These are phyloP conservation scores for Mycena vulgaris DNA, from an alignment of 768 basidiomycete species.

Conservation along the genomic window DNA sequence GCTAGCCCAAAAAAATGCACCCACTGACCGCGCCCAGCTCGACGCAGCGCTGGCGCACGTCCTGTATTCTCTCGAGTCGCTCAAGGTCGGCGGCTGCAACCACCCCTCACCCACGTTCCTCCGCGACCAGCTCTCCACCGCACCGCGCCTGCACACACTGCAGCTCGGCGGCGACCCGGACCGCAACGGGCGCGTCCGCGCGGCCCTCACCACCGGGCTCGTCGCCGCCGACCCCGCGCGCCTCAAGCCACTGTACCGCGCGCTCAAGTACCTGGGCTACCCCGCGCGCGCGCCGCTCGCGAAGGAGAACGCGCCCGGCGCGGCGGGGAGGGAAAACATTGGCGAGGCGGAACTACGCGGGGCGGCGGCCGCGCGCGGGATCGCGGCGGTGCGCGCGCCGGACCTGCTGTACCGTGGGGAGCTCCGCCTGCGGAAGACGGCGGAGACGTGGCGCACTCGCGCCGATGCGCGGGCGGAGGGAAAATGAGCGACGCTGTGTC, in stretches of 20 bases:
- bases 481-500: neutral
- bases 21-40: neutral
- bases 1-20: too few species aligned
- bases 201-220: neutral
- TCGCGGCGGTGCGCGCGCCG: neutral
- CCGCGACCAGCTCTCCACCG: constrained; percentile 12
- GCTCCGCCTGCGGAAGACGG: neutral
- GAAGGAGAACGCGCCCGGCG: neutral
- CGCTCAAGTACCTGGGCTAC: neutral
- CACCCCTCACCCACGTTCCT: constrained; percentile 20
- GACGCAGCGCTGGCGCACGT: constrained; percentile 15
- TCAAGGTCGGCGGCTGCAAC: constrained; percentile 20
- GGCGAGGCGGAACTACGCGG: neutral
- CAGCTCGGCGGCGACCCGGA: constrained; percentile 27
- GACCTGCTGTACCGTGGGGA: neutral
- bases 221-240: neutral
- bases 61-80: constrained; percentile 19
- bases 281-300: neutral
- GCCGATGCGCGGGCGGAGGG: neutral
- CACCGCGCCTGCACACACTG: constrained; percentile 13
- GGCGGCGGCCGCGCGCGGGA: neutral
- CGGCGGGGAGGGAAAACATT: neutral
- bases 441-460: neutral
- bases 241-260: neutral
- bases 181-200: neutral